These are phyloP conservation scores for Xylaria bambusicola DNA, from an alignment of 495 filamentous ascomycete genomes.

Conservation along the genomic window DNA sequence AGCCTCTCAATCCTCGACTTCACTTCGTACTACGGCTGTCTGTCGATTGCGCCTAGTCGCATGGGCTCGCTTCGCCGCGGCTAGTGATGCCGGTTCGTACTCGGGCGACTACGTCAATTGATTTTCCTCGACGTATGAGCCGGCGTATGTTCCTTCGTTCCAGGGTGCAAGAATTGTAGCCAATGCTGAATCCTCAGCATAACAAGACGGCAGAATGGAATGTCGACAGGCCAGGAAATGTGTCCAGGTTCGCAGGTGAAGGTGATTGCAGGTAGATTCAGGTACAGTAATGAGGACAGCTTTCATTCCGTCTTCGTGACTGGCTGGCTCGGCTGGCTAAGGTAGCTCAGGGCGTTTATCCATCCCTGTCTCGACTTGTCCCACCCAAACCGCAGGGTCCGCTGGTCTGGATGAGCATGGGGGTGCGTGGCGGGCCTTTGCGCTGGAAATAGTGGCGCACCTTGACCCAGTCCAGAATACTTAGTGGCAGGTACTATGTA, in stretches of 20 bases:
- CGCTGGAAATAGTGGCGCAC: no score
- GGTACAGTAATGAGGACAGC: conserved; percentile 18
- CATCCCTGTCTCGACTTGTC: not conserved
- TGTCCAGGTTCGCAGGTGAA: no score
- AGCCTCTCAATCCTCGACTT: conserved; percentile 2
- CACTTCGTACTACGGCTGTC: no score
- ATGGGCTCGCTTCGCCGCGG: not conserved
- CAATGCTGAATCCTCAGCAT: not conserved
- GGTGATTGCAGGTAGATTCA: no score
- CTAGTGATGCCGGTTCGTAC: conserved; percentile 3
- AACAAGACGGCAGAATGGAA: no score
- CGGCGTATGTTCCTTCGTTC: no score
- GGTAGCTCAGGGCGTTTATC: not conserved
- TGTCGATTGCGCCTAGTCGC: no score
- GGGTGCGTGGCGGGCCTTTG: no score
- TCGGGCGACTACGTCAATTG: not conserved
- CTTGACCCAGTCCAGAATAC: no score
- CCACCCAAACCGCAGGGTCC: not conserved
- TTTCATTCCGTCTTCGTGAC: conserved; percentile 15
- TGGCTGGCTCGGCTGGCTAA: no score
- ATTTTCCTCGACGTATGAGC: not conserved
- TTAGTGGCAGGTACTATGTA: no score
- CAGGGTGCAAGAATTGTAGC: not conserved
- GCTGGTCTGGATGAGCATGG: not conserved
- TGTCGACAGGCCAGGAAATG: not conserved